Conservation (phyloP, 1,284 basidiomycete genomes). For the Inonotus hispidus region DNA sequence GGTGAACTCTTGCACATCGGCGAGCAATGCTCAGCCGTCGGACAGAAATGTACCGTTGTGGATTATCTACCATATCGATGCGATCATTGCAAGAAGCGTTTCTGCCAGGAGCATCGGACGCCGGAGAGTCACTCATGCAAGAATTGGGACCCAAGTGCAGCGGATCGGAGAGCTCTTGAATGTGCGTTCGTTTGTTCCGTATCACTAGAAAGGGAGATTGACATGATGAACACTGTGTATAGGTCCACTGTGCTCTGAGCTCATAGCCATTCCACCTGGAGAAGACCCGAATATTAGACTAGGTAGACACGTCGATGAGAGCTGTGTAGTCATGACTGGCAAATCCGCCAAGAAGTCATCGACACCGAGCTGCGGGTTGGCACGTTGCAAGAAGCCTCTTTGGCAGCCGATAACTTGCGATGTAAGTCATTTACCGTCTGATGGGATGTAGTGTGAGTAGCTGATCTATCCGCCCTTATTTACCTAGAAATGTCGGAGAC, state of each 20-base stretch:
- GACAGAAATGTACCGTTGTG: conserved; percentile 50
- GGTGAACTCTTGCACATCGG: conserved; percentile 62
- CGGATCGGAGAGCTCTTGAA: conserved; percentile 66
- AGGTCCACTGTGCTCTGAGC: conserved; percentile 70
- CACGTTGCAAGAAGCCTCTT: conserved; percentile 64
- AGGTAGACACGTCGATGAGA: conserved; percentile 60
- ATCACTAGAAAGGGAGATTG: background rate
- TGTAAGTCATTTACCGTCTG: conserved; percentile 40
- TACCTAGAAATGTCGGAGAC: conserved; percentile 13
- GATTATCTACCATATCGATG: conserved; percentile 84
- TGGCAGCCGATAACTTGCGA: conserved; percentile 68
- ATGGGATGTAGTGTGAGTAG: background rate
- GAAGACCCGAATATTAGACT: conserved; percentile 74
- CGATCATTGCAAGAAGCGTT: conserved; percentile 59
- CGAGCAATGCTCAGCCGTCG: conserved; percentile 59
- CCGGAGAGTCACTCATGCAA: conserved; percentile 59
- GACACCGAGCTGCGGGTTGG: conserved; percentile 53
- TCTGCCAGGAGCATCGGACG: conserved; percentile 71
- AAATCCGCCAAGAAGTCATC: conserved; percentile 42
- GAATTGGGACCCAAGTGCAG: conserved; percentile 62
- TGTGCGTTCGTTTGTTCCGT: conserved; percentile 40
- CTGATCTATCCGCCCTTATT: background rate
- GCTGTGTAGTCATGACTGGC: conserved; percentile 65
- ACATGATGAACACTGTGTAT: background rate
- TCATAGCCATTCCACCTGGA: conserved; percentile 63